phyloP scores from a whole-genome alignment of 164 flowering plant genomes.

The Berberis thunbergii region DNA sequence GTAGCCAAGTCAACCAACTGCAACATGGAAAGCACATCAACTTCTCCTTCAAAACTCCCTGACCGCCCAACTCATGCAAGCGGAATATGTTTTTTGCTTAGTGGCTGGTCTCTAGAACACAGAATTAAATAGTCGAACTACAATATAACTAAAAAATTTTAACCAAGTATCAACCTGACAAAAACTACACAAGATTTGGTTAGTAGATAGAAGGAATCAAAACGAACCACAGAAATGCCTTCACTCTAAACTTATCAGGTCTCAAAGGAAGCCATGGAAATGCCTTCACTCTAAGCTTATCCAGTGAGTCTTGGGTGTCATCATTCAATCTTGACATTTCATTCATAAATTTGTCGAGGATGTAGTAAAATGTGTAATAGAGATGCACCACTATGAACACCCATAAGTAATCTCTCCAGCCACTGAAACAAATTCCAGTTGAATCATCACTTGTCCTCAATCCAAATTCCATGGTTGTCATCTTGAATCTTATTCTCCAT shows the following conservation, averaged over 20 bases:
- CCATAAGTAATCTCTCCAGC: not conserved
- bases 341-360: not conserved
- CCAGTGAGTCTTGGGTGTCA: not conserved
- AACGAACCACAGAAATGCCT: not conserved
- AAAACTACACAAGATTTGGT: constrained; percentile 2
- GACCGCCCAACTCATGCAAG: constrained; percentile 14
- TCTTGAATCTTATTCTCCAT: too few relatives aligned
- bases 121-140: constrained; percentile 8
- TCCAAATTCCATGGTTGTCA: too few relatives aligned
- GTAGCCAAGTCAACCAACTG: constrained; percentile 14
- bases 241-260: not conserved
- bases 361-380: not conserved
- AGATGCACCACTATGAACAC: not conserved
- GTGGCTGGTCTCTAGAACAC: constrained; percentile 12
- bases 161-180: constrained; percentile 3
- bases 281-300: not conserved
- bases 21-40: constrained; percentile 20
- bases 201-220: not conserved
- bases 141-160: constrained; percentile 4
- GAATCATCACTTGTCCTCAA: too few relatives aligned
- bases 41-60: constrained; percentile 20
- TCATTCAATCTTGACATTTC: not conserved
- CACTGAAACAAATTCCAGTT: too few relatives aligned
- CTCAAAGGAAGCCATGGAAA: too few relatives aligned
- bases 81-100: constrained; percentile 14